These are phyloP conservation scores for Cyberlindnera nakhonratchasimensis DNA, from an alignment of 805 yeast species.

Conservation along the genomic window DNA sequence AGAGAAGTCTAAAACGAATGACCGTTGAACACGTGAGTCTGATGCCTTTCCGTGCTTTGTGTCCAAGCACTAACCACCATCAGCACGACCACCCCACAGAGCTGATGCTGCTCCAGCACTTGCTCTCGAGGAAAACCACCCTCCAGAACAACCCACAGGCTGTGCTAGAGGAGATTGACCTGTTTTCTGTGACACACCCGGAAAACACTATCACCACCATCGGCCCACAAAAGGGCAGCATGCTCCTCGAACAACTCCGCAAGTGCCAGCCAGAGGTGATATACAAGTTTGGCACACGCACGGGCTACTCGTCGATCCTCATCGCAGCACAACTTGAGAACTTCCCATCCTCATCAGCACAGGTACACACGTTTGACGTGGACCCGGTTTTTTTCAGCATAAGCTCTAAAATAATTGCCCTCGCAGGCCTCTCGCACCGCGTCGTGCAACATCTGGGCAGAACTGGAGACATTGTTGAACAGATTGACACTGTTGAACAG, in stretches of 20 bases:
- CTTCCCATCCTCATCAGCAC: slow-evolving; percentile 3
- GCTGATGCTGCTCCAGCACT: slow-evolving; percentile 7
- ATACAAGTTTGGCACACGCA: slow-evolving; percentile 23
- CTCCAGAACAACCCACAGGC: slow-evolving; percentile 19
- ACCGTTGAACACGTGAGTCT: too few relatives aligned
- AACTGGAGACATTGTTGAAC: slow-evolving; percentile 14
- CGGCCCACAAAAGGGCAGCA: slow-evolving; percentile 10
- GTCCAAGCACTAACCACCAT: too few relatives aligned
- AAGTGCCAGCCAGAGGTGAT: slow-evolving; percentile 16
- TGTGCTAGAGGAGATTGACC: slow-evolving; percentile 17
- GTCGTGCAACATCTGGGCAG: slow-evolving; percentile 18
- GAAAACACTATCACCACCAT: slow-evolving; percentile 7
- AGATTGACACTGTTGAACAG: slow-evolving; percentile 17
- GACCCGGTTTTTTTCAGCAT: slow-evolving; percentile 13
- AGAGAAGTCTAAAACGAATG: too few relatives aligned
- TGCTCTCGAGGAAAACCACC: slow-evolving; percentile 6
- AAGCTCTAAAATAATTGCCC: slow-evolving; percentile 15
- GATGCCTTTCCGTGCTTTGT: too few relatives aligned
- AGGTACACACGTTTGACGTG: slow-evolving; percentile 22
- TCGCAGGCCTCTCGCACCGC: slow-evolving; percentile 20
- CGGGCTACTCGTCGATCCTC: slow-evolving; percentile 21
- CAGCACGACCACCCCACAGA: slow-evolving; percentile 5
- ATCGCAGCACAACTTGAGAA: slow-evolving; percentile 18
- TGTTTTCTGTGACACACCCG: slow-evolving; percentile 5
- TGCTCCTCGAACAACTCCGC: slow-evolving; percentile 7